These are phyloP conservation scores for Nidularia sp. DNA, from an alignment of 768 basidiomycete genomes.

Conservation along the genomic window DNA sequence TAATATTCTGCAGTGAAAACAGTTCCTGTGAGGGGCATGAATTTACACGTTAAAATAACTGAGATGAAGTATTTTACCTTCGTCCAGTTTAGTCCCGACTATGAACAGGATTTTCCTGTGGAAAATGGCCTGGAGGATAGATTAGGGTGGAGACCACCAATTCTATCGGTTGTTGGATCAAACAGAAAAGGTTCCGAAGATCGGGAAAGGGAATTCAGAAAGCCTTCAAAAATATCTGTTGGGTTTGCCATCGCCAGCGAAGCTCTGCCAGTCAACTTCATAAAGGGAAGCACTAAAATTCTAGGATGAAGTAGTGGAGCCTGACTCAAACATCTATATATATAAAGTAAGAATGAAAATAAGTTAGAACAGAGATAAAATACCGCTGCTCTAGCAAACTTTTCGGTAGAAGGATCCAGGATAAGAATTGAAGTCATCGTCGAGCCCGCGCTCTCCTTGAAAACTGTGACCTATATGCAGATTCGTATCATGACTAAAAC, in stretches of 20 bases:
- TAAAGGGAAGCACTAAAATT: conserved; percentile 19
- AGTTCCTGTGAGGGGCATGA: conserved; percentile 22
- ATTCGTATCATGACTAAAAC: neutral
- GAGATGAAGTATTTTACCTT: conserved; percentile 22
- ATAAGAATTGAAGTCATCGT: conserved; percentile 33
- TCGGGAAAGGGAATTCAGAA: conserved; percentile 12
- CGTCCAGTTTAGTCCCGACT: conserved; percentile 39
- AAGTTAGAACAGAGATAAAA: conserved; percentile 1
- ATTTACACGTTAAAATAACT: neutral
- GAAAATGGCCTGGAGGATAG: conserved; percentile 26
- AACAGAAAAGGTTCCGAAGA: conserved; percentile 25
- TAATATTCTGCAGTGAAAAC: conserved; percentile 15
- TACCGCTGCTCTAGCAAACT: conserved; percentile 25
- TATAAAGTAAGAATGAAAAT: neutral
- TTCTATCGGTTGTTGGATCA: conserved; percentile 35
- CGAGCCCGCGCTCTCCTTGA: conserved; percentile 48
- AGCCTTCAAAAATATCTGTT: conserved; percentile 21
- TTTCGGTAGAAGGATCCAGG: conserved; percentile 21
- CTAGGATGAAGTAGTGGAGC: conserved; percentile 26
- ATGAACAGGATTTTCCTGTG: conserved; percentile 38
- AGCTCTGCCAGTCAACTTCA: conserved; percentile 22
- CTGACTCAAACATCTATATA: conserved; percentile 39
- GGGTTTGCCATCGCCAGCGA: conserved; percentile 22
- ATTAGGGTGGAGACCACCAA: conserved; percentile 31
- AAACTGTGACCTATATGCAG: conserved; percentile 32